These are phyloP conservation scores for Stevia rebaudiana DNA, from an alignment of 140 eudicot species.

Conservation along the genomic window DNA sequence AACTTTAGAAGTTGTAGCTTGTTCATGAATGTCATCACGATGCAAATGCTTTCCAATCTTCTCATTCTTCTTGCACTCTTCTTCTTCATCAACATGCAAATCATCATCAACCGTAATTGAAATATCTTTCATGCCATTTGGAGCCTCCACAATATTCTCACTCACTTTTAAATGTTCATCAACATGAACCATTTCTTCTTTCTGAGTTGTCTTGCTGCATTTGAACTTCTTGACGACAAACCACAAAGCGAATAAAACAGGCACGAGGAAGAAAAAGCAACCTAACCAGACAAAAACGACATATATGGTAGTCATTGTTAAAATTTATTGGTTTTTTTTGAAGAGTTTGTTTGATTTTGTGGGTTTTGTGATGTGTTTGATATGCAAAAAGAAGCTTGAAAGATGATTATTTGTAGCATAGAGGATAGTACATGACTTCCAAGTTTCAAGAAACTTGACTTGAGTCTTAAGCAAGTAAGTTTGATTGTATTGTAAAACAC, in stretches of 20 bases:
- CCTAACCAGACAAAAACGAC: slow-evolving; percentile 58
- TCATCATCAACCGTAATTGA: slow-evolving; percentile 54
- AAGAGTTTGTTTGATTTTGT: background rate
- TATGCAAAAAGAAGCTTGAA: slow-evolving; percentile 13
- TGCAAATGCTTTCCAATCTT: slow-evolving; percentile 23
- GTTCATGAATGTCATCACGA: slow-evolving; percentile 6
- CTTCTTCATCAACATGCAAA: slow-evolving; percentile 52
- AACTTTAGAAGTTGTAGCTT: slow-evolving; percentile 12
- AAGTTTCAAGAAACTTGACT: slow-evolving; percentile 42
- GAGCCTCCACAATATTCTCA: slow-evolving; percentile 48
- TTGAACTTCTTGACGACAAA: slow-evolving; percentile 52
- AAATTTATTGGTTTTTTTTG: slow-evolving; percentile 14
- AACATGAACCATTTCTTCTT: slow-evolving; percentile 39
- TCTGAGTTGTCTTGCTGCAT: slow-evolving; percentile 31
- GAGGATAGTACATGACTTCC: slow-evolving; percentile 18
- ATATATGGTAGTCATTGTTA: slow-evolving; percentile 35
- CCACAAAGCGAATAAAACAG: slow-evolving; percentile 50
- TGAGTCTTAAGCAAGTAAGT: slow-evolving; percentile 28
- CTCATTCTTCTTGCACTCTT: slow-evolving; percentile 43
- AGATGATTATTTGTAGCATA: slow-evolving; percentile 29
- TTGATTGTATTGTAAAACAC: slow-evolving; percentile 46
- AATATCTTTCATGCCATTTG: slow-evolving; percentile 54
- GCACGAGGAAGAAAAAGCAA: slow-evolving; percentile 54
- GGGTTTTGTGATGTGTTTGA: slow-evolving; percentile 20
- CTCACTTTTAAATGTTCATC: slow-evolving; percentile 55